These are phyloP conservation scores for Blastobotrys elegans DNA, from an alignment of 1,139 yeast species.

Conservation along the genomic window DNA sequence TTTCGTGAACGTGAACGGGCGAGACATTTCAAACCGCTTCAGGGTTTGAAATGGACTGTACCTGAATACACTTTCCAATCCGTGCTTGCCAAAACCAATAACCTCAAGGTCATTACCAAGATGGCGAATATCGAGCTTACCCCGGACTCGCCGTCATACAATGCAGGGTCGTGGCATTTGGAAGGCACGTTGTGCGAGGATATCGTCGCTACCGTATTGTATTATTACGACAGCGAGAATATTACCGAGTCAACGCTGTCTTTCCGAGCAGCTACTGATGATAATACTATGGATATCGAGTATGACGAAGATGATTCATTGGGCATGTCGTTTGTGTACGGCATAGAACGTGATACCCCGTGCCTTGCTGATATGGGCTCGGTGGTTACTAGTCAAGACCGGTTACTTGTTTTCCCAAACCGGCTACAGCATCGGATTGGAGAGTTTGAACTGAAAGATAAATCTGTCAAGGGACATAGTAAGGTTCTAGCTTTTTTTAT, in stretches of 20 bases:
- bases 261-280: constrained; percentile 31
- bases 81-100: neutral
- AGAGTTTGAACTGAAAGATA: constrained; percentile 38
- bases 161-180: constrained; percentile 46
- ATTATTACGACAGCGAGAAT: constrained; percentile 43
- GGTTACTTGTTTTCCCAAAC: constrained; percentile 41
- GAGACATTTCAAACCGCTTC: neutral
- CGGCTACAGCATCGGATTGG: constrained; percentile 41
- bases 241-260: constrained; percentile 38
- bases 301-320: constrained; percentile 39
- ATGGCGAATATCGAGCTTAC: constrained; percentile 39
- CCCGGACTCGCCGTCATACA: constrained; percentile 40
- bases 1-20: too few relatives aligned
- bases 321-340: constrained; percentile 32
- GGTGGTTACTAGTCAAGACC: constrained; percentile 31
- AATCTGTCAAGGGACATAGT: constrained; percentile 38
- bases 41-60: too few relatives aligned
- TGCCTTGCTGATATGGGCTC: constrained; percentile 26
- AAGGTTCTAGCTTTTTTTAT: constrained; percentile 42
- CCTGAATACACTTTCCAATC: neutral
- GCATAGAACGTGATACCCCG: constrained; percentile 21
- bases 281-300: constrained; percentile 30
- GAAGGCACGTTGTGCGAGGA: constrained; percentile 44
- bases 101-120: constrained; percentile 40
- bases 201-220: constrained; percentile 42